Percentiles rank a stretch among this genome's conserved stretches.
These are phyloP conservation scores for Cladophialophora bantiana DNA, from an alignment of 2,329 filamentous ascomycete genomes.

Conservation along the genomic window DNA sequence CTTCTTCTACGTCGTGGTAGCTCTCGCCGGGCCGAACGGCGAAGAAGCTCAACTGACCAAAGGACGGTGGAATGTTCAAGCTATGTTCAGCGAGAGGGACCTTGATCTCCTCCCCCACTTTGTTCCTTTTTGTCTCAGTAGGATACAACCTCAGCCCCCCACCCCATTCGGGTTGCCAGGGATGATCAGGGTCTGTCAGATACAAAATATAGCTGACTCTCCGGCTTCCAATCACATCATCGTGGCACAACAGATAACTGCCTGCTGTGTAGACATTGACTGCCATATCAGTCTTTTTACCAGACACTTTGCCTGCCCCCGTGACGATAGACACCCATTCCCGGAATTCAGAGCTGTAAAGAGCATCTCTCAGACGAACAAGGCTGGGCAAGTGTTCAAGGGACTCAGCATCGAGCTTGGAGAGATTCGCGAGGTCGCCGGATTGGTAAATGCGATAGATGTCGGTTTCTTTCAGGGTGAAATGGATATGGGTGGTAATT, in stretches of 20 bases:
- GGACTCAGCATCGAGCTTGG: constrained; percentile 86
- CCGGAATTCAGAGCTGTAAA: constrained; percentile 90
- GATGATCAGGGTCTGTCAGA: constrained; percentile 86
- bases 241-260: constrained; percentile 93
- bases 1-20: constrained; percentile 98
- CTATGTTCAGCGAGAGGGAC: constrained; percentile 79
- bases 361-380: constrained; percentile 87
- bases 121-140: constrained; percentile 67
- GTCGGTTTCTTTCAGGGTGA: constrained; percentile 98
- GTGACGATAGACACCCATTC: constrained; percentile 88
- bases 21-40: constrained; percentile 98
- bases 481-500: constrained; percentile 87
- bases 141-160: constrained; percentile 90
- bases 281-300: constrained; percentile 96
- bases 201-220: constrained; percentile 98
- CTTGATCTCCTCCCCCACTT: constrained; percentile 76
- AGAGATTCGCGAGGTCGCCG: constrained; percentile 93
- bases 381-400: constrained; percentile 86
- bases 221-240: constrained; percentile 97
- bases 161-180: constrained; percentile 92
- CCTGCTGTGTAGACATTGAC: constrained; percentile 98
- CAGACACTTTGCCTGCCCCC: constrained; percentile 83
- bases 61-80: constrained; percentile 88
- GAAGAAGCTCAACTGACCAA: constrained; percentile 98
- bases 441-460: constrained; percentile 99